phyloP scores from a whole-genome alignment of 1,139 yeast genomes.

The Nadsonia commutata region DNA sequence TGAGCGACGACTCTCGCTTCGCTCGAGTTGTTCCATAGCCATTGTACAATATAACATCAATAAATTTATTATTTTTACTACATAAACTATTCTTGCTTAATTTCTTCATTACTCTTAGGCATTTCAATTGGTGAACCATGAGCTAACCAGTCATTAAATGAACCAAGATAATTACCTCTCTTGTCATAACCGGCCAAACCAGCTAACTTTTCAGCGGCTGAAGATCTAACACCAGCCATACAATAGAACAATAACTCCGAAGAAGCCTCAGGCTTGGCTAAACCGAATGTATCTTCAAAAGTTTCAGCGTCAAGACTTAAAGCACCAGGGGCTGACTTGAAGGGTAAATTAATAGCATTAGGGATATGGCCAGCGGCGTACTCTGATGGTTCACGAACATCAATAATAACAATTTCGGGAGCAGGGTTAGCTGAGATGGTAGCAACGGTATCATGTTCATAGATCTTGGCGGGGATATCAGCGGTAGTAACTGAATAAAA shows the following conservation, averaged over 20 bases:
- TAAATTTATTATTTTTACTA: too few relatives aligned
- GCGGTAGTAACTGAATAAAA: constrained; percentile 18
- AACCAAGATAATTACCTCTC: constrained; percentile 45
- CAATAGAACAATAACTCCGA: constrained; percentile 82
- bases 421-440: constrained; percentile 29
- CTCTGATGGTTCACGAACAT: constrained; percentile 87
- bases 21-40: too few relatives aligned
- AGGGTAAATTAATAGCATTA: constrained; percentile 73
- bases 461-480: constrained; percentile 34
- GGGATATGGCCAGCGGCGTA: constrained; percentile 61
- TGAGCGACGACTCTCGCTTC: too few relatives aligned
- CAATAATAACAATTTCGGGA: constrained; percentile 46
- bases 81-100: background rate
- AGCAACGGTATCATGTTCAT: constrained; percentile 44
- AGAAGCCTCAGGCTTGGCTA: constrained; percentile 59
- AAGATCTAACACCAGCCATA: constrained; percentile 81
- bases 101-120: background rate
- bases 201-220: constrained; percentile 86
- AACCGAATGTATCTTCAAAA: constrained; percentile 67
- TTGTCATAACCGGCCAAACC: constrained; percentile 74
- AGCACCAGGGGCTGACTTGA: constrained; percentile 90
- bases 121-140: constrained; percentile 21
- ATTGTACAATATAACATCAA: too few relatives aligned
- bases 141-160: constrained; percentile 73
- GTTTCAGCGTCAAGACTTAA: constrained; percentile 65